A percentile compares a stretch with the other conserved stretches of the same genome.
These are phyloP conservation scores for Collybia sordida DNA, from an alignment of 768 basidiomycete genomes.

Conservation along the genomic window DNA sequence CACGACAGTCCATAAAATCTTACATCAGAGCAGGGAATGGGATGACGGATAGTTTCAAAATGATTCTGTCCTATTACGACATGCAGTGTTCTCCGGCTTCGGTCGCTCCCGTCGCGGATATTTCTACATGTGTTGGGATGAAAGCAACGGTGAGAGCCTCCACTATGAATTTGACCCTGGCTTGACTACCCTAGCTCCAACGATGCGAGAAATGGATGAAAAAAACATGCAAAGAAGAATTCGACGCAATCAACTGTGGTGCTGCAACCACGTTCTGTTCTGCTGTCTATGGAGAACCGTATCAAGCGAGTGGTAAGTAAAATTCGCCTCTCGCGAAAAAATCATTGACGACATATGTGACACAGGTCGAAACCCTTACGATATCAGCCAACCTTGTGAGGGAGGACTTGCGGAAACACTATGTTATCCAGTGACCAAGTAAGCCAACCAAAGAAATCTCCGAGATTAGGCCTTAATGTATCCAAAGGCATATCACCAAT, in stretches of 20 bases:
- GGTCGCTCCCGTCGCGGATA: conserved; percentile 36
- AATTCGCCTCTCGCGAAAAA: conserved; percentile 21
- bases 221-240: conserved; percentile 57
- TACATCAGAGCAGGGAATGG: conserved; percentile 39
- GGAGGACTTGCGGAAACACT: conserved; percentile 41
- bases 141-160: conserved; percentile 4
- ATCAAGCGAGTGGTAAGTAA: conserved; percentile 26
- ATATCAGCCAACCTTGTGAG: conserved; percentile 60
- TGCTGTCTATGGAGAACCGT: conserved; percentile 32
- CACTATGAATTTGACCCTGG: not conserved
- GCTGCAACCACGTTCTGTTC: conserved; percentile 66
- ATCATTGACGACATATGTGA: not conserved
- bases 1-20: not conserved
- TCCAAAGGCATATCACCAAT: conserved; percentile 44
- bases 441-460: not conserved
- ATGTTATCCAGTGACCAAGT: conserved; percentile 55
- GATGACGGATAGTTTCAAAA: conserved; percentile 48
- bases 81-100: conserved; percentile 47
- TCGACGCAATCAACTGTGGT: conserved; percentile 61
- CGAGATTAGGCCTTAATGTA: not conserved
- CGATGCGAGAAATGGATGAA: conserved; percentile 56
- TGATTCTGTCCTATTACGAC: conserved; percentile 27
- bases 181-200: conserved; percentile 43
- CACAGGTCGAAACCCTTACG: conserved; percentile 58
- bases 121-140: conserved; percentile 14